These are phyloP conservation scores for Ceratobasidium sp. DNA, from an alignment of 1,284 basidiomycete species.

Conservation along the genomic window DNA sequence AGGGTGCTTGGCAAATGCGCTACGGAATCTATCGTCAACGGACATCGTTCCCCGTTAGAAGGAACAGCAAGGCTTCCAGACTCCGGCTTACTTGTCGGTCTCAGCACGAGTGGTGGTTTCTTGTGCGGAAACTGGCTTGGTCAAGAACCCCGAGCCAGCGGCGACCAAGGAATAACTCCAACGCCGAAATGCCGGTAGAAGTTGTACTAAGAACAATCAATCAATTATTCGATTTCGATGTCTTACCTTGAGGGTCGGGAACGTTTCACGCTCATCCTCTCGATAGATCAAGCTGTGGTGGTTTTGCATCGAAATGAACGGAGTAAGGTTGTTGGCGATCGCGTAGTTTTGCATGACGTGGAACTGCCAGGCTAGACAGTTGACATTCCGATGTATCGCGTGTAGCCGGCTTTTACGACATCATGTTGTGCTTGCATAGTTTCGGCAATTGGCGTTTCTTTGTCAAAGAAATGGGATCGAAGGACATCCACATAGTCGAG, in stretches of 20 bases:
- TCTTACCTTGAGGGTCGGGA: slow-evolving; percentile 41
- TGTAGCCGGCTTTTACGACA: slow-evolving; percentile 52
- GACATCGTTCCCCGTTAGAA: too few species aligned
- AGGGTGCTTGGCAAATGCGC: too few species aligned
- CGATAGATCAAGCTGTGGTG: slow-evolving; percentile 45
- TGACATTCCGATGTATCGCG: slow-evolving; percentile 56
- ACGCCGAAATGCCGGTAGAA: slow-evolving; percentile 32
- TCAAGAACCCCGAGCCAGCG: slow-evolving; percentile 33
- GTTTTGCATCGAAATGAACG: slow-evolving; percentile 57
- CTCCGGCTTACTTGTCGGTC: too few species aligned
- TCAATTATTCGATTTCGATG: not conserved
- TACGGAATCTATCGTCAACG: too few species aligned
- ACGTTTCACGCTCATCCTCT: slow-evolving; percentile 50
- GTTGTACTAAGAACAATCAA: too few species aligned
- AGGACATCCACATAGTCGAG: slow-evolving; percentile 51
- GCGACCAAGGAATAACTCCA: slow-evolving; percentile 40
- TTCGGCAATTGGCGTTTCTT: slow-evolving; percentile 53
- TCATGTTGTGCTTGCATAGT: too few species aligned
- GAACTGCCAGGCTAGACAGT: slow-evolving; percentile 45
- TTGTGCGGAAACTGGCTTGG: slow-evolving; percentile 7
- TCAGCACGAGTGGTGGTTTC: slow-evolving; percentile 1
- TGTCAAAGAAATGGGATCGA: slow-evolving; percentile 53
- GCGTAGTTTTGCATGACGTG: slow-evolving; percentile 50
- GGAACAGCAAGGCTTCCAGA: too few species aligned
- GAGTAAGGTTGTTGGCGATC: slow-evolving; percentile 50